These are phyloP conservation scores for Protea cynaroides DNA, from an alignment of 164 flowering plant genomes.

Conservation along the genomic window DNA sequence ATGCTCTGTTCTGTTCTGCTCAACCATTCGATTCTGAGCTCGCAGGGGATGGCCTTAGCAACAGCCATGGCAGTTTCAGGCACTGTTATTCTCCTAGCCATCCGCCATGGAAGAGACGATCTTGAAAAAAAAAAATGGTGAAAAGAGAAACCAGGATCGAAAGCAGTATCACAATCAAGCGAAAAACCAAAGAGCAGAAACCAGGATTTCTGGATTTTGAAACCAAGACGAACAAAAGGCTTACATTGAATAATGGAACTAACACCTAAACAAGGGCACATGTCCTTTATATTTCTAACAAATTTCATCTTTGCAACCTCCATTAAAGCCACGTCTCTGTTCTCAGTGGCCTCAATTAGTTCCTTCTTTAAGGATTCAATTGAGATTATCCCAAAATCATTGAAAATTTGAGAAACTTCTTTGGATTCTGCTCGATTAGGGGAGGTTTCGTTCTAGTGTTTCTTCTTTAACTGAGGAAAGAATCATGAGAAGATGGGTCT, in stretches of 20 bases:
- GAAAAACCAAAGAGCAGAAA: too few relatives aligned
- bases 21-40: slow-evolving; percentile 39
- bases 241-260: too few relatives aligned
- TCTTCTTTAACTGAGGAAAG: slow-evolving; percentile 66
- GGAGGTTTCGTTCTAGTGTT: slow-evolving; percentile 53
- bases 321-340: slow-evolving; percentile 57
- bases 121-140: too few relatives aligned
- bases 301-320: slow-evolving; percentile 78
- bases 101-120: too few relatives aligned
- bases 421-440: slow-evolving; percentile 53
- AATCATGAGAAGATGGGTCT: slow-evolving; percentile 56
- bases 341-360: slow-evolving; percentile 65
- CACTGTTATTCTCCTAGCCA: slow-evolving; percentile 51
- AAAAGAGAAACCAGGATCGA: too few relatives aligned
- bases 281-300: too few relatives aligned
- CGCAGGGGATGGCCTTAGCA: slow-evolving; percentile 60
- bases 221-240: too few relatives aligned
- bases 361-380: slow-evolving; percentile 68
- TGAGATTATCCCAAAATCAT: slow-evolving; percentile 51
- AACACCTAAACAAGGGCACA: too few relatives aligned
- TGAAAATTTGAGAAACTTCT: slow-evolving; percentile 47
- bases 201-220: too few relatives aligned
- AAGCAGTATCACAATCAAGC: too few relatives aligned
- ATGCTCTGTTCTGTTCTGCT: too few relatives aligned
- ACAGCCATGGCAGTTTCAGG: slow-evolving; percentile 78